These are phyloP conservation scores for Tetragonia tetragonoides DNA, from an alignment of 148 eudicot genomes.

Conservation along the genomic window DNA sequence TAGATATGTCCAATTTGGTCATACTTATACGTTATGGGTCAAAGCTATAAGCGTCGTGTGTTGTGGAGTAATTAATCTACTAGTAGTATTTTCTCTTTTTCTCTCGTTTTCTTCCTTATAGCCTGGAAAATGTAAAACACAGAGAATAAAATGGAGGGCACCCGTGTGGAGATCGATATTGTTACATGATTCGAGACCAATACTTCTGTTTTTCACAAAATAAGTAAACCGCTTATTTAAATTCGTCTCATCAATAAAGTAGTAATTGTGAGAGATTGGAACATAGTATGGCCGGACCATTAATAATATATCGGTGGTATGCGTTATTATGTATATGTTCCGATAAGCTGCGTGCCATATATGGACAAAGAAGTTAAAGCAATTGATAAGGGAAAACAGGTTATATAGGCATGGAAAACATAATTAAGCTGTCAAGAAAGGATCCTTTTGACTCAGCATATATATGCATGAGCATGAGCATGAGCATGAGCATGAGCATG, in stretches of 20 bases:
- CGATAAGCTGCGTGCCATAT: background rate
- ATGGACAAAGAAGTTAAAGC: background rate
- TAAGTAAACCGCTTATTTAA: no score
- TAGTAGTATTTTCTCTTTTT: background rate
- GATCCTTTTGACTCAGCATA: constrained; percentile 27
- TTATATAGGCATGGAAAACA: background rate
- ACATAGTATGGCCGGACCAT: no score
- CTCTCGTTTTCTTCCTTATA: background rate
- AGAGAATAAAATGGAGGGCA: no score
- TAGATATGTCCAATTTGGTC: background rate
- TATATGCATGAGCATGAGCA: background rate
- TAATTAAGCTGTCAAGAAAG: constrained; percentile 16
- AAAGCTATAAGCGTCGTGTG: background rate
- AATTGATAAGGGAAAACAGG: background rate
- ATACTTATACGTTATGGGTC: background rate
- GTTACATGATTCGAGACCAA: no score
- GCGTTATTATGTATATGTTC: no score
- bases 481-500: background rate
- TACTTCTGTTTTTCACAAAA: no score
- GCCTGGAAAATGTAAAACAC: no score
- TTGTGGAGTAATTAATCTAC: no score
- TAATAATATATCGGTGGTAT: no score
- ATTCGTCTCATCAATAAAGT: no score
- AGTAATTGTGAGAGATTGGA: no score
- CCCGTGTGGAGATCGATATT: no score